These are phyloP conservation scores for Noccaea bulbosa DNA, from an alignment of 345 rosid genomes.

Conservation along the genomic window DNA sequence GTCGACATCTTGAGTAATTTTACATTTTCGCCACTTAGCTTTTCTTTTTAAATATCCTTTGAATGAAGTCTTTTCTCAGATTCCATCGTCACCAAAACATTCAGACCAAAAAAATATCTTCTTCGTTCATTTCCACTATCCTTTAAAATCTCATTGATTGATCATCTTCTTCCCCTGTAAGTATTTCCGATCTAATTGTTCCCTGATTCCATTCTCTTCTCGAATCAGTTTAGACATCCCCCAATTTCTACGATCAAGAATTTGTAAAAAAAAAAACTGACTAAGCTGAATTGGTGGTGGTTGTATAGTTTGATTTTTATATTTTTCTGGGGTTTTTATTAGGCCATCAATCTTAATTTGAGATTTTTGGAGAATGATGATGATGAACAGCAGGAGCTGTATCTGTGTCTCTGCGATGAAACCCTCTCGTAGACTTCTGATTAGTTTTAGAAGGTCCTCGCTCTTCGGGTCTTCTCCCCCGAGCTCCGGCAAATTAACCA, in stretches of 20 bases:
- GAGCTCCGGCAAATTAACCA: constrained; percentile 41
- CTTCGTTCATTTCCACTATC: background rate
- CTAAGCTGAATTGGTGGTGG: background rate
- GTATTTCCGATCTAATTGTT: constrained; percentile 6
- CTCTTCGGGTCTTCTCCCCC: constrained; percentile 56
- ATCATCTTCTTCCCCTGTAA: constrained; percentile 18
- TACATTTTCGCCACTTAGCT: constrained; percentile 10
- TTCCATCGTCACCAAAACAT: constrained; percentile 33
- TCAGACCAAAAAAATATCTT: constrained; percentile 12
- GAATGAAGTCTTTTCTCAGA: background rate
- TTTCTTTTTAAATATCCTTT: background rate
- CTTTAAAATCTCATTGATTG: background rate
- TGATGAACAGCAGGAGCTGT: constrained; percentile 62
- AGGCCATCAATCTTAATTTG: background rate
- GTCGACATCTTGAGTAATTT: constrained; percentile 39
- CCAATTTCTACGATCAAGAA: constrained; percentile 25
- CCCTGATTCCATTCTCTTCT: background rate
- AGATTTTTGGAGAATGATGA: constrained; percentile 49
- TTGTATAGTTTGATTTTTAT: constrained; percentile 15
- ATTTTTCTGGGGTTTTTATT: no score
- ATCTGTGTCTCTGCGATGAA: constrained; percentile 70
- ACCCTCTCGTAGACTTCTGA: constrained; percentile 76
- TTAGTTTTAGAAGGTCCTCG: constrained; percentile 58
- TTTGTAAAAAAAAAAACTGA: background rate
- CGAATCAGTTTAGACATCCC: background rate